Conservation (phyloP, 208 protist genomes). For the Leishmania mexicana region DNA sequence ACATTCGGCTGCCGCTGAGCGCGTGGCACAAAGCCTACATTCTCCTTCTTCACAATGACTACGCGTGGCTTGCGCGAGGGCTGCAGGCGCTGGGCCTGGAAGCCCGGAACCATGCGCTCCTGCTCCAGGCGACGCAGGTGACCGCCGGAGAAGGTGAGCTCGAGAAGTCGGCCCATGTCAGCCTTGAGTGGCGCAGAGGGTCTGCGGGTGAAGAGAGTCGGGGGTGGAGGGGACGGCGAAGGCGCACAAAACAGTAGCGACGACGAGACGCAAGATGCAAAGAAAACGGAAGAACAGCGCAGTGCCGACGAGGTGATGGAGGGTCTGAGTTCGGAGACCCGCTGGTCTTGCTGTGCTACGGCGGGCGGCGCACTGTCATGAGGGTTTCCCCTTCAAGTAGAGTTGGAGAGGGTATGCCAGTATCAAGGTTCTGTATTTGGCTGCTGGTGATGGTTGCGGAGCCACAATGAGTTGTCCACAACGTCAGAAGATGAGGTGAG, state of each 20-base stretch:
- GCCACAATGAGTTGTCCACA: not conserved
- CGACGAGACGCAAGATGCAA: not conserved
- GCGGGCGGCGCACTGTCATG: not conserved
- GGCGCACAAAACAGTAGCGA: not conserved
- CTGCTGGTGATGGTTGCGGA: not conserved
- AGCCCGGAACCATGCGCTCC: conserved; percentile 20
- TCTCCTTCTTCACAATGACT: conserved; percentile 11
- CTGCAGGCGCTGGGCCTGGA: conserved; percentile 23
- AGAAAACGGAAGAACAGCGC: not conserved
- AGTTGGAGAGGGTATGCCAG: not conserved
- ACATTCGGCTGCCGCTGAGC: conserved; percentile 10
- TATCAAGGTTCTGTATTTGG: not conserved
- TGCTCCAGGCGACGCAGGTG: conserved; percentile 19
- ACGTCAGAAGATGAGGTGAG: not conserved
- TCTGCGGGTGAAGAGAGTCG: not conserved
- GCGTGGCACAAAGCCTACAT: conserved; percentile 7
- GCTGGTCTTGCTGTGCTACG: not conserved
- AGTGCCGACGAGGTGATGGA: not conserved
- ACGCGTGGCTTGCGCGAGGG: conserved; percentile 22
- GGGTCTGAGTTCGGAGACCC: not conserved
- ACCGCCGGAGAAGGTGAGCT: conserved; percentile 13
- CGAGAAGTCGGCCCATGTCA: conserved; percentile 9
- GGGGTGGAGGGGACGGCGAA: not conserved
- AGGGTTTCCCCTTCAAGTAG: not conserved
- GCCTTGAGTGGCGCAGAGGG: not conserved